Conservation (phyloP, 2,329 filamentous ascomycete genomes). For the Purpureocillium takamizusanense region DNA sequence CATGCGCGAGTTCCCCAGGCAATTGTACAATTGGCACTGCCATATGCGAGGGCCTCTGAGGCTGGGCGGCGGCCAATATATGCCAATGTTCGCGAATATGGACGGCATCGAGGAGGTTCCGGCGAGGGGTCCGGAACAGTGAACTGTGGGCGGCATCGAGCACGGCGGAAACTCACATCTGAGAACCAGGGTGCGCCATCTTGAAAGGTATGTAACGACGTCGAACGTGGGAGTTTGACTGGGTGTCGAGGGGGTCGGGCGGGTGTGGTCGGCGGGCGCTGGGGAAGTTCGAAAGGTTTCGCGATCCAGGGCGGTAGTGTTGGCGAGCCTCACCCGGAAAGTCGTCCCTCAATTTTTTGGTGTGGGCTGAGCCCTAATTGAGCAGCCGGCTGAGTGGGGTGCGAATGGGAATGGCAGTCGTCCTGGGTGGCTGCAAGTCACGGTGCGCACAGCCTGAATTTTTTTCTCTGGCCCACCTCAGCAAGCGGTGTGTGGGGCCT, state of each 20-base stretch:
- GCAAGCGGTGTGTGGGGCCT: background rate
- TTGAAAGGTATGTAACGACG: constrained; percentile 27
- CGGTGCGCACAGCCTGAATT: constrained; percentile 4
- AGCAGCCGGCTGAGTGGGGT: background rate
- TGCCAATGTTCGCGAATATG: too few species aligned
- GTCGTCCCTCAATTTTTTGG: constrained; percentile 10
- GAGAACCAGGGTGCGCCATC: constrained; percentile 52
- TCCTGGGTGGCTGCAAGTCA: too few species aligned
- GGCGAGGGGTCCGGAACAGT: too few species aligned
- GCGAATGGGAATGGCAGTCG: too few species aligned
- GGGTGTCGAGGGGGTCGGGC: background rate
- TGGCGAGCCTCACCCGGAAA: constrained; percentile 4
- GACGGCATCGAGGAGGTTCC: too few species aligned
- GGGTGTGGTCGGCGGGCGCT: constrained; percentile 3
- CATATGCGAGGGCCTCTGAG: too few species aligned
- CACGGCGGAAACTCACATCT: constrained; percentile 43
- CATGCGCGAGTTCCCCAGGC: too few species aligned
- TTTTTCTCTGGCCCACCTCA: background rate
- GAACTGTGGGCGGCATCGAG: background rate
- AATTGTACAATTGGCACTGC: too few species aligned
- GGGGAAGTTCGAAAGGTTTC: constrained; percentile 6
- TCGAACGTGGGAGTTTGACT: constrained; percentile 9
- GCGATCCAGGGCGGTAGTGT: constrained; percentile 4
- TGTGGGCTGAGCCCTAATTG: constrained; percentile 23
- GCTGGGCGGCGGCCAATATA: too few species aligned